Evolutionary conservation across 371 early-diverging fungal species (phyloP).

Genomic region (Mortierella sp.): DNA sequence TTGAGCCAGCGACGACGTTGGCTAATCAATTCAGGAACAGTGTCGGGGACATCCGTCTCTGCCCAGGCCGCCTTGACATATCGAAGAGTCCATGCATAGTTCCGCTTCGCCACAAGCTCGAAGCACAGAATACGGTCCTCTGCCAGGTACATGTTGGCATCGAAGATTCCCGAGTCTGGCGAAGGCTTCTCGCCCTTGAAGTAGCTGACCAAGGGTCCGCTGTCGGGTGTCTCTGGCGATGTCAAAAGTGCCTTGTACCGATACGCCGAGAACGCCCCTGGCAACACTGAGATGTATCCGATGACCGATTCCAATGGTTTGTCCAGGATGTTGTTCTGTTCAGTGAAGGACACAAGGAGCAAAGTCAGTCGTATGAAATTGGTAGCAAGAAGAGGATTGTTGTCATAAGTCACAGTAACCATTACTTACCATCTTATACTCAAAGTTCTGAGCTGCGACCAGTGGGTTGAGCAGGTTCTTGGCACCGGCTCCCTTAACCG

Average conservation of each 20-base stretch:
- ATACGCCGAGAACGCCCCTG: conserved; percentile 83
- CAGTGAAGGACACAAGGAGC: not conserved
- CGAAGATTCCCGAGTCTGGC: conserved; percentile 65
- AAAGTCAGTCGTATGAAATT: not conserved
- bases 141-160: conserved; percentile 84
- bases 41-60: conserved; percentile 79
- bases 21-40: conserved; percentile 74
- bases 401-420: not conserved
- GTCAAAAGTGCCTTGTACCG: conserved; percentile 70
- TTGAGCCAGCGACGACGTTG: conserved; percentile 83
- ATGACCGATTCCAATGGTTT: conserved; percentile 87
- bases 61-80: conserved; percentile 80
- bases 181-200: conserved; percentile 72
- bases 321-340: conserved; percentile 79
- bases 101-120: conserved; percentile 77
- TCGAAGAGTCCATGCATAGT: conserved; percentile 72
- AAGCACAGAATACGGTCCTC: conserved; percentile 84
- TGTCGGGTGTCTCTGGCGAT: conserved; percentile 59
- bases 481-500: conserved; percentile 65
- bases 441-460: conserved; percentile 88
- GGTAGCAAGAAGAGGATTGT: not conserved
- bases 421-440: conserved; percentile 76
- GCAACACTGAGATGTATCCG: conserved; percentile 87
- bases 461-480: conserved; percentile 74
- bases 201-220: conserved; percentile 74